phyloP scores from a whole-genome alignment of 371 early-diverging fungal genomes.

The Mycotypha africana region DNA sequence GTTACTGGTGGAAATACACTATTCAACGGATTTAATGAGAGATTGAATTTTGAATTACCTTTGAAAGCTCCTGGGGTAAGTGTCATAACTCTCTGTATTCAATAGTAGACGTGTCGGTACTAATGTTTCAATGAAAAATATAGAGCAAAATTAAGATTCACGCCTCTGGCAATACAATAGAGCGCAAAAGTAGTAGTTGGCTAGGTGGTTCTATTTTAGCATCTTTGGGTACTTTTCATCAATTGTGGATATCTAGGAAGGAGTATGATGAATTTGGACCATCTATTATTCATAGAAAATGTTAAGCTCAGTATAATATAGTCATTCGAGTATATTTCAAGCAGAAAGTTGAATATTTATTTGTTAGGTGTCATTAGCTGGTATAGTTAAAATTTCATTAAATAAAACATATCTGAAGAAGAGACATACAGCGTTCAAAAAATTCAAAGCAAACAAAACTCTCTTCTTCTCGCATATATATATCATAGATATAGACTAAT shows the following conservation, averaged over 20 bases:
- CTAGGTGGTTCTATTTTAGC: slow-evolving; percentile 95
- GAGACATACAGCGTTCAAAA: no score
- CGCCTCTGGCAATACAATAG: slow-evolving; percentile 69
- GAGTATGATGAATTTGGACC: slow-evolving; percentile 91
- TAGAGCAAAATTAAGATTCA: slow-evolving; percentile 77
- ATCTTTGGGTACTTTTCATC: slow-evolving; percentile 94
- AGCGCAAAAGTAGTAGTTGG: slow-evolving; percentile 91
- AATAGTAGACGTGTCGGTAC: no score
- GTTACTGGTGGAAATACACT: slow-evolving; percentile 89
- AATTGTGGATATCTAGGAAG: slow-evolving; percentile 87
- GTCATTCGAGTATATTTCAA: no score
- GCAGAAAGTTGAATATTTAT: no score
- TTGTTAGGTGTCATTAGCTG: no score
- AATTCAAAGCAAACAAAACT: no score
- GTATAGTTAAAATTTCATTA: no score
- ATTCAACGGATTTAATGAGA: slow-evolving; percentile 83
- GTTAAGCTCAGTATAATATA: no score
- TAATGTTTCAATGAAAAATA: no score
- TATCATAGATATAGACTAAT: background rate
- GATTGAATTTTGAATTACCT: slow-evolving; percentile 71
- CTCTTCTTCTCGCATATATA: no score
- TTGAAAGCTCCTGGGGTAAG: slow-evolving; percentile 66
- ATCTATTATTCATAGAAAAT: slow-evolving; percentile 82
- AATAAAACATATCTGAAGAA: no score
- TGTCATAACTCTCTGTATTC: no score